phyloP scores from a whole-genome alignment of 495 filamentous ascomycete genomes.

The Saxispiralis lemnorum region DNA sequence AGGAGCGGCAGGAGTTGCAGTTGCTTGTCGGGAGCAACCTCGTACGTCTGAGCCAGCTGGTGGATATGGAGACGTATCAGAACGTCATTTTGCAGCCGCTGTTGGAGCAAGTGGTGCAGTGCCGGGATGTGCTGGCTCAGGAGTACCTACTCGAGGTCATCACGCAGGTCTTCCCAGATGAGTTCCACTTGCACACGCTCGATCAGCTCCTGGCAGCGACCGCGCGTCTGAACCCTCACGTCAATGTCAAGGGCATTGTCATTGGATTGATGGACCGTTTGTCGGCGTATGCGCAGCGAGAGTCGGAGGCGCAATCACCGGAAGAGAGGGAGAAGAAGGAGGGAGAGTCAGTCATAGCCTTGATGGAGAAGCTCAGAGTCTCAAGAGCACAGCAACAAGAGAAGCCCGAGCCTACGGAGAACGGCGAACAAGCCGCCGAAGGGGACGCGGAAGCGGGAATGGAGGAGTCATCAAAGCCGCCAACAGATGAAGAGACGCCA shows the following conservation, averaged over 20 bases:
- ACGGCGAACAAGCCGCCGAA: constrained; percentile 12
- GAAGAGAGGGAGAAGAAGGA: constrained; percentile 62
- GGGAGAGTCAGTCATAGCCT: constrained; percentile 57
- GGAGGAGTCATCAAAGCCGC: constrained; percentile 29
- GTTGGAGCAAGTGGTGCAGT: constrained; percentile 92
- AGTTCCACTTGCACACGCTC: constrained; percentile 90
- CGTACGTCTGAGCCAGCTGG: constrained; percentile 83
- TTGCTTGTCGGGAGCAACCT: constrained; percentile 90
- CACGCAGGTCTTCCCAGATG: constrained; percentile 96
- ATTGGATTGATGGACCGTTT: constrained; percentile 95
- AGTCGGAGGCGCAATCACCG: constrained; percentile 51
- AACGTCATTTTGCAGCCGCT: constrained; percentile 74
- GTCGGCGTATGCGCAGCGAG: constrained; percentile 77
- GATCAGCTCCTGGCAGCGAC: constrained; percentile 87
- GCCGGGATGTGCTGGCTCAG: constrained; percentile 87
- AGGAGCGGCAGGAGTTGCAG: constrained; percentile 87
- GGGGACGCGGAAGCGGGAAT: constrained; percentile 21
- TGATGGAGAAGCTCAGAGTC: constrained; percentile 62
- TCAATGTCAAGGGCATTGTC: constrained; percentile 94
- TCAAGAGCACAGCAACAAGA: constrained; percentile 29
- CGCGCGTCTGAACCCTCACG: constrained; percentile 77
- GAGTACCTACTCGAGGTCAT: constrained; percentile 97
- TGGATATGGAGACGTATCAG: constrained; percentile 86
- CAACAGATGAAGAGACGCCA: constrained; percentile 25
- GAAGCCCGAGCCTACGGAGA: constrained; percentile 1